Evolutionary conservation across 495 filamentous ascomycete species (phyloP).

Genomic region (Penicillium longicatenatum): DNA sequence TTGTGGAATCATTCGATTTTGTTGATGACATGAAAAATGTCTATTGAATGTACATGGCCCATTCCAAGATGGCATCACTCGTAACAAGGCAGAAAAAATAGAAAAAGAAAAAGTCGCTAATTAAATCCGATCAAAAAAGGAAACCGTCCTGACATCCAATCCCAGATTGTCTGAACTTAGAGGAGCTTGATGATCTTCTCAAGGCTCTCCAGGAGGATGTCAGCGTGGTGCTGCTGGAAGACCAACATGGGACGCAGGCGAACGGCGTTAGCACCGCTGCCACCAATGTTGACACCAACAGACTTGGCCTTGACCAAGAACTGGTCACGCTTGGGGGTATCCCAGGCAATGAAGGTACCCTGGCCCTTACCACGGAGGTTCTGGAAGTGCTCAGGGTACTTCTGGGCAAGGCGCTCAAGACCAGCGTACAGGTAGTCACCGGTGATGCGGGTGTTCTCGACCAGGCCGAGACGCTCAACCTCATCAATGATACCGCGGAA

Average conservation of each 20-base stretch:
- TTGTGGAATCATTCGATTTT: slow-evolving; percentile 17
- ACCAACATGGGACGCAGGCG: slow-evolving; percentile 92
- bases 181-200: slow-evolving; percentile 74
- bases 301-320: slow-evolving; percentile 75
- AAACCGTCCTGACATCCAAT: slow-evolving; percentile 14
- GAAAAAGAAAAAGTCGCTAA: slow-evolving; percentile 27
- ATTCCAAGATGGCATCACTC: slow-evolving; percentile 26
- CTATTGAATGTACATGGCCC: slow-evolving; percentile 27
- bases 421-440: slow-evolving; percentile 81
- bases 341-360: slow-evolving; percentile 97
- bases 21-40: slow-evolving; percentile 15
- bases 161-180: slow-evolving; percentile 30
- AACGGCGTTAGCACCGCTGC: slow-evolving; percentile 77
- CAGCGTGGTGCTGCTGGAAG: slow-evolving; percentile 89
- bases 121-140: slow-evolving; percentile 20
- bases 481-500: slow-evolving; percentile 93
- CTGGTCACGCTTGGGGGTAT: slow-evolving; percentile 80
- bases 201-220: slow-evolving; percentile 65
- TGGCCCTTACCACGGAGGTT: slow-evolving; percentile 93
- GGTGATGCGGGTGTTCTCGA: slow-evolving; percentile 75
- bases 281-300: slow-evolving; percentile 91
- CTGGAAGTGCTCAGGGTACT: slow-evolving; percentile 80
- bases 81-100: slow-evolving; percentile 12
- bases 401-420: slow-evolving; percentile 66
- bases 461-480: slow-evolving; percentile 78